Conservation (phyloP, 192 early-diverging fungal species). For the Cladochytrium replicatum region DNA sequence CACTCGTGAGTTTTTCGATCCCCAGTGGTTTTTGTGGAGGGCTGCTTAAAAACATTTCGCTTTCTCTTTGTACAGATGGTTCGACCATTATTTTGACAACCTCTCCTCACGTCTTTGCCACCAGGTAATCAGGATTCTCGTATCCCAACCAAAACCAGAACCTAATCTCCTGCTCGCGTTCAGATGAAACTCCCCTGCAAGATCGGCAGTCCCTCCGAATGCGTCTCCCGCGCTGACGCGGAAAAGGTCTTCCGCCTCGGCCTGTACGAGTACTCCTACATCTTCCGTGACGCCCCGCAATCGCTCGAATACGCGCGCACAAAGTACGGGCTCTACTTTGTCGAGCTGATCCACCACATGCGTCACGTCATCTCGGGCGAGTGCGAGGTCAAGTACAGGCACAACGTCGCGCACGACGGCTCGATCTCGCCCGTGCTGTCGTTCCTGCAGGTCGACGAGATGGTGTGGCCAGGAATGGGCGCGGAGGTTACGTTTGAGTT, state of each 20-base stretch:
- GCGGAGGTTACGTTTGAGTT: neutral
- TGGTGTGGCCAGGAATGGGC: neutral
- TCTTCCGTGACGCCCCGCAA: neutral
- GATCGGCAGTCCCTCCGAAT: neutral
- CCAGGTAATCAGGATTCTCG: no score
- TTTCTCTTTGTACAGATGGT: no score
- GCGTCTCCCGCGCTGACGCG: neutral
- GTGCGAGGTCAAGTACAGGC: neutral
- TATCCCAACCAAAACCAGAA: no score
- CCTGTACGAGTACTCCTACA: constrained; percentile 1
- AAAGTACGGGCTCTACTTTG: neutral
- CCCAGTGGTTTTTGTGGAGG: no score
- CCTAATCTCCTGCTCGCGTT: no score
- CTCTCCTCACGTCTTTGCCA: no score
- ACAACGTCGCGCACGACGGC: neutral
- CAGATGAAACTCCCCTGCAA: neutral
- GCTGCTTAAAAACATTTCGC: no score
- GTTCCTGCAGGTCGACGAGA: neutral
- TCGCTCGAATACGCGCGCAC: neutral
- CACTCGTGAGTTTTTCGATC: no score
- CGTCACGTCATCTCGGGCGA: neutral
- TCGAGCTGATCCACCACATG: neutral
- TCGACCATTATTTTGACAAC: no score
- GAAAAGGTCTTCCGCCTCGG: neutral
- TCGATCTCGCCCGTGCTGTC: neutral